phyloP scores from a whole-genome alignment of 495 filamentous ascomycete genomes.

The Trichoderma asperelloides region DNA sequence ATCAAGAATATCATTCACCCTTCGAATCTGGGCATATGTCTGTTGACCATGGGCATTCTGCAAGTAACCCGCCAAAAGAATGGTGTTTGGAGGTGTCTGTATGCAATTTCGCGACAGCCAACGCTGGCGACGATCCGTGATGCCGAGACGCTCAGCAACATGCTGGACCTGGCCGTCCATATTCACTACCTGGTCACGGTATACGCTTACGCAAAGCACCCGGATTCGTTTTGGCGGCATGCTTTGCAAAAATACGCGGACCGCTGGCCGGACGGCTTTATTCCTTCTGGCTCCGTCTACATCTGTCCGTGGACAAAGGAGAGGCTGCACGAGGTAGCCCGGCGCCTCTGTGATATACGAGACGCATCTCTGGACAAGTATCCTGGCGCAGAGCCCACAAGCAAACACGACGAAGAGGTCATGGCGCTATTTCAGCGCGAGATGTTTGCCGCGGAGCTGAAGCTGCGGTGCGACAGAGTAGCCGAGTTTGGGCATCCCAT shows the following conservation, averaged over 20 bases:
- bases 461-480: neutral
- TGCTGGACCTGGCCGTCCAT: neutral
- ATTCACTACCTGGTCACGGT: neutral
- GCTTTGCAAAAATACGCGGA: neutral
- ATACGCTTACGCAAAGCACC: neutral
- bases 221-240: neutral
- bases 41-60: neutral
- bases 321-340: neutral
- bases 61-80: neutral
- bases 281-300: neutral
- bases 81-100: neutral
- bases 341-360: neutral
- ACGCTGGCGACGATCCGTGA: neutral
- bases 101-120: neutral
- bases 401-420: neutral
- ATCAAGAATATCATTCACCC: neutral
- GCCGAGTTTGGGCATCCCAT: neutral
- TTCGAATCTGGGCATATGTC: neutral
- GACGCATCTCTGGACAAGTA: neutral
- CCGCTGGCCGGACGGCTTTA: neutral
- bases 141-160: neutral
- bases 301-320: neutral
- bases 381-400: neutral
- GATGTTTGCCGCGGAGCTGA: constrained; percentile 1
- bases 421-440: constrained; percentile 2